These are phyloP conservation scores for Zygotorulaspora chibaensis DNA, from an alignment of 805 yeast genomes.

Conservation along the genomic window DNA sequence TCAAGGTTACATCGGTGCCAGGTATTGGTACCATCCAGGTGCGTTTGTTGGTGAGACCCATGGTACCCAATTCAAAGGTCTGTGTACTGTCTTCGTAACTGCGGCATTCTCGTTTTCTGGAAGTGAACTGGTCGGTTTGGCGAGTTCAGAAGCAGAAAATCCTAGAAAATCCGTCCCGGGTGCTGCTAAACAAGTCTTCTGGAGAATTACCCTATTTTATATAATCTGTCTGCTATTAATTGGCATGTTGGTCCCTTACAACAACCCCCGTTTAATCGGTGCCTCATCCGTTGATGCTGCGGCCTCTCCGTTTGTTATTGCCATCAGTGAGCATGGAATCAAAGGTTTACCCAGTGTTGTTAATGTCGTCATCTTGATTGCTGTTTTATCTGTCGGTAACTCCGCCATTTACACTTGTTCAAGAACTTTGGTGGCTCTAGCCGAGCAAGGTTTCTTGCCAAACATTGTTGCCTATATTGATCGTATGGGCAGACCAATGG, in stretches of 20 bases:
- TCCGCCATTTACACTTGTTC: slow-evolving; percentile 66
- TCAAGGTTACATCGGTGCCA: slow-evolving; percentile 42
- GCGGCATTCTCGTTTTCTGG: slow-evolving; percentile 55
- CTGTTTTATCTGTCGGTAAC: slow-evolving; percentile 69
- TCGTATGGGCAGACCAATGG: slow-evolving; percentile 63
- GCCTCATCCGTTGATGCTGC: slow-evolving; percentile 52
- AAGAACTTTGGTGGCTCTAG: slow-evolving; percentile 59
- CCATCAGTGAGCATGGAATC: slow-evolving; percentile 60
- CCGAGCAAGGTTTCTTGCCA: slow-evolving; percentile 63
- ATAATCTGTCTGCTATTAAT: slow-evolving; percentile 42
- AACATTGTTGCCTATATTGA: slow-evolving; percentile 55
- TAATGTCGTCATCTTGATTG: slow-evolving; percentile 62
- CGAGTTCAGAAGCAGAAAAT: slow-evolving; percentile 46
- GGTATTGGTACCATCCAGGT: slow-evolving; percentile 52
- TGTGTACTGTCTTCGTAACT: slow-evolving; percentile 50
- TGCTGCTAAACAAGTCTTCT: slow-evolving; percentile 53
- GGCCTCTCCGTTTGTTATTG: slow-evolving; percentile 80
- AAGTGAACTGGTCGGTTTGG: slow-evolving; percentile 48
- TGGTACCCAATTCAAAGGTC: slow-evolving; percentile 45
- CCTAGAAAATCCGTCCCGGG: slow-evolving; percentile 47
- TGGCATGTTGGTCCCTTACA: slow-evolving; percentile 46
- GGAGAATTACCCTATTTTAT: slow-evolving; percentile 51
- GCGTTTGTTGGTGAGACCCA: slow-evolving; percentile 49
- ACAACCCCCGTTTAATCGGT: slow-evolving; percentile 42
- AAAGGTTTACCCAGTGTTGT: slow-evolving; percentile 59